A percentile compares a stretch with the other conserved stretches of the same genome.
Conservation (phyloP, 371 early-diverging fungal species). For the Mucor indicus region DNA sequence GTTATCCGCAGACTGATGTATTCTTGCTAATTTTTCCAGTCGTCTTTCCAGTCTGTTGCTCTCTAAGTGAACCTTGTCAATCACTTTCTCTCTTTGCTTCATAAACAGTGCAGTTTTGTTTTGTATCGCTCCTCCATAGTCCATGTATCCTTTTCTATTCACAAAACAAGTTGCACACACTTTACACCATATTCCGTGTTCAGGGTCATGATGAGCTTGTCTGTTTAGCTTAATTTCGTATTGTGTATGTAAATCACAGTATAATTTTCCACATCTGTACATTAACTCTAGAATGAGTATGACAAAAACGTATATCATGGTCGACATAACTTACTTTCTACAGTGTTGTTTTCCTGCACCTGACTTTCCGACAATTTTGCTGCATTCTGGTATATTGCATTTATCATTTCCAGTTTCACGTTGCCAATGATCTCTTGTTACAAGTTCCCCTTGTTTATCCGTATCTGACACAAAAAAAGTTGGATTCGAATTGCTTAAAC, state of each 20-base stretch:
- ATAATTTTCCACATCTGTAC: conserved; percentile 69
- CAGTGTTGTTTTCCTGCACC: conserved; percentile 51
- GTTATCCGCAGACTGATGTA: conserved; percentile 35
- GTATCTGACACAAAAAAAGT: conserved; percentile 36
- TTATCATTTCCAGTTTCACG: conserved; percentile 35
- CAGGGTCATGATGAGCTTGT: conserved; percentile 71
- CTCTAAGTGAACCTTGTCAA: conserved; percentile 72
- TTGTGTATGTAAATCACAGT: conserved; percentile 68
- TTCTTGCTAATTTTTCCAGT: conserved; percentile 62
- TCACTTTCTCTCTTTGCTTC: conserved; percentile 53
- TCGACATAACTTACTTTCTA: conserved; percentile 21
- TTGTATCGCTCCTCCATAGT: conserved; percentile 39
- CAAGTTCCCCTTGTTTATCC: conserved; percentile 26
- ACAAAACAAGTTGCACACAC: conserved; percentile 74
- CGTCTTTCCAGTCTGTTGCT: conserved; percentile 85
- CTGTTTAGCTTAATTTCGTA: conserved; percentile 68
- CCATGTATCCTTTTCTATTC: conserved; percentile 50
- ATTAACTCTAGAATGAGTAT: neutral
- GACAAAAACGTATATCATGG: neutral
- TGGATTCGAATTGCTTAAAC: conserved; percentile 15
- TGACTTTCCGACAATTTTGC: conserved; percentile 28
- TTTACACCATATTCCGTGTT: conserved; percentile 69
- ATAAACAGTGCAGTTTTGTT: conserved; percentile 54
- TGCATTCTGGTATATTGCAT: conserved; percentile 46
- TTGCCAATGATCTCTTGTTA: conserved; percentile 59